Percentiles rank a stretch among this genome's conserved stretches.
Evolutionary conservation across 2,329 filamentous ascomycete genomes (phyloP).

Genomic region (Tolypocladium cylindrosporum): DNA sequence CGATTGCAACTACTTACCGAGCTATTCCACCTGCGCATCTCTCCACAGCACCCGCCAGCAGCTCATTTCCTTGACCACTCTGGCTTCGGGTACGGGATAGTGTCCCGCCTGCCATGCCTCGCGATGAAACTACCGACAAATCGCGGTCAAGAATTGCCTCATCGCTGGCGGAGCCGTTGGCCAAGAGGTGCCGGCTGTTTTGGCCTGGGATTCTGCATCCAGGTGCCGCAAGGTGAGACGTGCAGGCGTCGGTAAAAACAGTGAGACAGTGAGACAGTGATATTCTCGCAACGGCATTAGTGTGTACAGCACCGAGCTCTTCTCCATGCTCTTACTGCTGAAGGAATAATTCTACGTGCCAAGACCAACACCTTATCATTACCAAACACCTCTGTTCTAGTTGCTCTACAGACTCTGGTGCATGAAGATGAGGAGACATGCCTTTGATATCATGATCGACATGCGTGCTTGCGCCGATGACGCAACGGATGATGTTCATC

Average conservation of each 20-base stretch:
- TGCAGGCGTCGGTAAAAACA: background rate
- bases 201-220: background rate
- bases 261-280: background rate
- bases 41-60: background rate
- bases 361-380: conserved; percentile 44
- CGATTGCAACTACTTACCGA: background rate
- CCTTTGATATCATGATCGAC: background rate
- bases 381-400: conserved; percentile 44
- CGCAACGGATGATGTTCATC: background rate
- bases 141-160: background rate
- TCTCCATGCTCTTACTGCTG: conserved; percentile 41
- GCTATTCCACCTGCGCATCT: background rate
- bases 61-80: background rate
- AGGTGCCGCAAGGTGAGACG: background rate
- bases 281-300: conserved; percentile 35
- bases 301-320: conserved; percentile 49
- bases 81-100: background rate
- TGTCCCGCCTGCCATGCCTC: background rate
- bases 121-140: background rate
- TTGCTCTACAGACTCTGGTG: conserved; percentile 33
- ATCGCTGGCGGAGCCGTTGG: background rate
- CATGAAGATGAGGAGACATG: conserved; percentile 46
- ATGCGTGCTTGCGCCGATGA: background rate
- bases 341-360: conserved; percentile 47
- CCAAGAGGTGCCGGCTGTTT: background rate